Percentiles rank a stretch among this genome's conserved stretches.
Conservation (phyloP, 23 red algal genomes). For the Cyanidiococcus yangmingshanensis region DNA sequence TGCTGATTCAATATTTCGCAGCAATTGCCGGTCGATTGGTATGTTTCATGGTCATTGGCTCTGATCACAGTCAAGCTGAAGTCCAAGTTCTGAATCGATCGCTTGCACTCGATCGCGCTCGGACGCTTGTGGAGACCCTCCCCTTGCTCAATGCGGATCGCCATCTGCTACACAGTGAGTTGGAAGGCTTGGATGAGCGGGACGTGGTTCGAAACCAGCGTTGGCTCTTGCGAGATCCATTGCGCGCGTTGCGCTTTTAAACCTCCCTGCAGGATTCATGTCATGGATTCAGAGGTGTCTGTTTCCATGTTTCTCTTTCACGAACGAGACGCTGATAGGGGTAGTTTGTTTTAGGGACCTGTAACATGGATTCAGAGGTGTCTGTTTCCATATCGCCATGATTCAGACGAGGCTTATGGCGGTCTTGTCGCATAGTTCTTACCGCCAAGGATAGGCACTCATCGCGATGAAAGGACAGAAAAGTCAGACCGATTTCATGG, state of each 20-base stretch:
- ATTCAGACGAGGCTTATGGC: too few species aligned
- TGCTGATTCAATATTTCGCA: neutral
- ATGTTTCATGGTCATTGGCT: neutral
- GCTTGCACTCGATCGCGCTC: neutral
- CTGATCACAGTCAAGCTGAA: neutral
- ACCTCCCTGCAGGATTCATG: too few species aligned
- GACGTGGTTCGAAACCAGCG: neutral
- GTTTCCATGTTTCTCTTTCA: too few species aligned
- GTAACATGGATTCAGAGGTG: too few species aligned
- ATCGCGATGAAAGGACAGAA: too few species aligned
- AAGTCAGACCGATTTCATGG: too few species aligned
- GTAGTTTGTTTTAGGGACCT: too few species aligned
- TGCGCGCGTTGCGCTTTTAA: neutral
- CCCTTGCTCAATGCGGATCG: neutral
- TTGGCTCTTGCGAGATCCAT: conserved; percentile 2
- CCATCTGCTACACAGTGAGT: neutral
- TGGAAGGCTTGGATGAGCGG: neutral
- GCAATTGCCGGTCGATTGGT: neutral
- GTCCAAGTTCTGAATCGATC: neutral
- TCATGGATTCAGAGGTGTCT: too few species aligned
- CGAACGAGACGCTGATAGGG: too few species aligned
- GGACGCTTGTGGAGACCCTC: neutral
- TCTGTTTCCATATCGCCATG: too few species aligned
- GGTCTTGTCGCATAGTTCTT: too few species aligned
- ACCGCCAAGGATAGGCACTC: too few species aligned